Evolutionary conservation across 108 stramenopile genomes (phyloP).

Genomic region (Hondaea fermentalgiana): DNA sequence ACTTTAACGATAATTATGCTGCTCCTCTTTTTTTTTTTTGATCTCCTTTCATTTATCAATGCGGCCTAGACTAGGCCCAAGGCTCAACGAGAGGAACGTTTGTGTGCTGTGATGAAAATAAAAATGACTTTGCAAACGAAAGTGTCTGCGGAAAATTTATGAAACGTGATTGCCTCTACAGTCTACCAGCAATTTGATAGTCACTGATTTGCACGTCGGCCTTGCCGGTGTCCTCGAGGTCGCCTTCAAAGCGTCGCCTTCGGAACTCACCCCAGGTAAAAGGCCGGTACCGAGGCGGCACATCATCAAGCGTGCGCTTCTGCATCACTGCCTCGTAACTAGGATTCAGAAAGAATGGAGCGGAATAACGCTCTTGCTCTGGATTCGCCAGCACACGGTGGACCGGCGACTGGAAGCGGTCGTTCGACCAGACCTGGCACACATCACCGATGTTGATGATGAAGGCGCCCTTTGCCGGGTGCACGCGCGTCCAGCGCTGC

Average conservation of each 20-base stretch:
- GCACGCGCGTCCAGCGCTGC: constrained; percentile 59
- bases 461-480: constrained; percentile 65
- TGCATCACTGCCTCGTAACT: constrained; percentile 51
- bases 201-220: constrained; percentile 38
- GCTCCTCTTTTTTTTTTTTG: too few species aligned
- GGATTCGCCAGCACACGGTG: constrained; percentile 70
- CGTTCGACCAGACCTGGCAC: constrained; percentile 83
- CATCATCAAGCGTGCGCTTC: constrained; percentile 15
- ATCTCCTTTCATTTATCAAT: too few species aligned
- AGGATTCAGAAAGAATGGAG: constrained; percentile 88
- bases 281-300: constrained; percentile 22
- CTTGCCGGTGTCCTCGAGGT: constrained; percentile 36
- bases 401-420: constrained; percentile 66
- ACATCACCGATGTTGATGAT: constrained; percentile 88
- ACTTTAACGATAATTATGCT: too few species aligned
- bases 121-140: too few species aligned
- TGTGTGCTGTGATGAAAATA: too few species aligned
- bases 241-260: constrained; percentile 37
- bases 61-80: too few species aligned
- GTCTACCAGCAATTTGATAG: constrained; percentile 15
- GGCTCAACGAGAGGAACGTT: too few species aligned
- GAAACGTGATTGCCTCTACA: background rate
- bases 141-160: background rate
- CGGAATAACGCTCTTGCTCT: constrained; percentile 58
- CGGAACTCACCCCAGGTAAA: constrained; percentile 39